Evolutionary conservation across 148 eudicot genomes (phyloP).

Genomic region (Polygonum maritimum): DNA sequence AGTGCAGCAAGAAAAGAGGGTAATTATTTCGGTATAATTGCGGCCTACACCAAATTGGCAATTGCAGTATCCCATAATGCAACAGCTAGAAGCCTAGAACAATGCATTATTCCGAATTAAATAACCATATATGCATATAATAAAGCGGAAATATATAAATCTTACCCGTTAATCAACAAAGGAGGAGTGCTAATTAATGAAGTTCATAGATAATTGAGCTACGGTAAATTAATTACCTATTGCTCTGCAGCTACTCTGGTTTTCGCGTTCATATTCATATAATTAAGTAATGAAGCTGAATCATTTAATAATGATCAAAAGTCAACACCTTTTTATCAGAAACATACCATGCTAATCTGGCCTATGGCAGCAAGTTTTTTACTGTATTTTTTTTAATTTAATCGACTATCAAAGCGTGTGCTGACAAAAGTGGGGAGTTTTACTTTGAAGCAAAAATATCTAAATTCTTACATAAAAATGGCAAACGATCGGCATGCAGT

Average conservation of each 20-base stretch:
- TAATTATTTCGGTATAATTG: background rate
- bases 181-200: background rate
- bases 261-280: background rate
- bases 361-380: background rate
- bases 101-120: background rate
- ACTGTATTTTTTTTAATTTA: no score
- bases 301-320: background rate
- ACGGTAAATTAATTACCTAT: background rate
- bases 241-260: background rate
- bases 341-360: background rate
- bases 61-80: background rate
- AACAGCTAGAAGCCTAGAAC: background rate
- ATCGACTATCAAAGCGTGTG: no score
- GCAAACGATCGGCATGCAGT: no score
- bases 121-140: background rate
- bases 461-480: no score
- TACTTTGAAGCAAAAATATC: no score
- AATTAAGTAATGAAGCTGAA: background rate
- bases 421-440: no score
- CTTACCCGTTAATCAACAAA: background rate
- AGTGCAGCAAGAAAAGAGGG: background rate
- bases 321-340: conserved; percentile 1
- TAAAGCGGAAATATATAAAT: background rate
- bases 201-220: background rate
- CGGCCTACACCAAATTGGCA: background rate